phyloP scores from a whole-genome alignment of 2,329 filamentous ascomycete genomes.

The Scedosporium dehoogii region DNA sequence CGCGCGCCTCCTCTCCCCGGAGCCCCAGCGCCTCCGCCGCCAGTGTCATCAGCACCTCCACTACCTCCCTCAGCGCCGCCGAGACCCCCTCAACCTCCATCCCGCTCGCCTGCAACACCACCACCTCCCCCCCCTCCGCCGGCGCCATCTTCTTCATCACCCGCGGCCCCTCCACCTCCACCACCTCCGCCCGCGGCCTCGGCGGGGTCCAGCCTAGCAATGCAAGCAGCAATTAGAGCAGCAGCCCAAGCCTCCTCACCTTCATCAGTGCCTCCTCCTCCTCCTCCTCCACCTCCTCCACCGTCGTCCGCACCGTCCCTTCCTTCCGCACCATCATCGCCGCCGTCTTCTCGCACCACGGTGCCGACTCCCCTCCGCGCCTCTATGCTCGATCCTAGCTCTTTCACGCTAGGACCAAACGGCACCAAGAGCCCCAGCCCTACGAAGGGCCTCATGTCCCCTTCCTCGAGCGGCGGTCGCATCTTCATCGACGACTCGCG shows the following conservation, averaged over 20 bases:
- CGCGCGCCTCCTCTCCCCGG: conserved; percentile 25
- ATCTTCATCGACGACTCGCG: conserved; percentile 64
- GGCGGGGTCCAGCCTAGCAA: conserved; percentile 27
- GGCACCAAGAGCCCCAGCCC: conserved; percentile 43
- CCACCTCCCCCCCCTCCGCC: conserved; percentile 28
- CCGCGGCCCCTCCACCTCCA: conserved; percentile 19
- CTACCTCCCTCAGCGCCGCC: conserved; percentile 28
- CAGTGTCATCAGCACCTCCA: conserved; percentile 24
- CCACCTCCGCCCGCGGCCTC: conserved; percentile 22
- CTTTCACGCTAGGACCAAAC: conserved; percentile 63
- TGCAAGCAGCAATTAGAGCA: conserved; percentile 33
- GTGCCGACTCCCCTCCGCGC: conserved; percentile 32
- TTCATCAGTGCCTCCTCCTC: conserved; percentile 24
- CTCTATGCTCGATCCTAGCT: conserved; percentile 63
- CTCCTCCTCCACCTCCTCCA: conserved; percentile 28
- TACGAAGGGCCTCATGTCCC: conserved; percentile 23
- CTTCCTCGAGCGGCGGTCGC: conserved; percentile 22
- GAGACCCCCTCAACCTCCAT: conserved; percentile 33
- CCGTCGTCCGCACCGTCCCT: conserved; percentile 20
- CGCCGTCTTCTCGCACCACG: conserved; percentile 18
- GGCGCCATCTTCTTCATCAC: conserved; percentile 15
- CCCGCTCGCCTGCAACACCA: conserved; percentile 34
- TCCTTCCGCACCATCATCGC: conserved; percentile 28
- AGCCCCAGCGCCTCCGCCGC: conserved; percentile 22
- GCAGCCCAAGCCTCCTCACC: conserved; percentile 28